These are phyloP conservation scores for Globisporangium abappressorium DNA, from an alignment of 352 stramenopile genomes.

Conservation along the genomic window DNA sequence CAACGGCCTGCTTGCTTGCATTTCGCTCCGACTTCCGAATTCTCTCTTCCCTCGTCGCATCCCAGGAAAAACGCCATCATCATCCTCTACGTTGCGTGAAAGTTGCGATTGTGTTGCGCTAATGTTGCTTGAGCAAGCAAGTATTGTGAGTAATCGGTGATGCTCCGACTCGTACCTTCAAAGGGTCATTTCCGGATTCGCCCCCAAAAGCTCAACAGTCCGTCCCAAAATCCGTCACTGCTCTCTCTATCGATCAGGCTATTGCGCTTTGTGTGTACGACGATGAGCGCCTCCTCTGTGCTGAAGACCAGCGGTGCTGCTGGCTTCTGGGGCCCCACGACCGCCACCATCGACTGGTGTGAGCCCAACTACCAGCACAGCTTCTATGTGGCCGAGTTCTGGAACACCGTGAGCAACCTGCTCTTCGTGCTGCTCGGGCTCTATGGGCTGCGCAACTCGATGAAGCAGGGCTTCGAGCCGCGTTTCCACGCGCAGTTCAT, in stretches of 20 bases:
- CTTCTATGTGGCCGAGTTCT: constrained; percentile 85
- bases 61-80: not conserved
- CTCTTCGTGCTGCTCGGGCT: constrained; percentile 73
- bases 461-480: constrained; percentile 68
- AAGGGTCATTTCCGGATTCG: not conserved
- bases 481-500: constrained; percentile 78
- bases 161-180: not conserved
- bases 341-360: constrained; percentile 86
- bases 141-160: not conserved
- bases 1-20: not conserved
- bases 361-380: constrained; percentile 81
- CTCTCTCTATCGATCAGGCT: not conserved
- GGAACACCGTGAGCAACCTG: constrained; percentile 85
- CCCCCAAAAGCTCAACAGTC: not conserved
- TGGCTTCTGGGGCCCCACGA: constrained; percentile 64
- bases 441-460: constrained; percentile 62
- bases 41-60: not conserved
- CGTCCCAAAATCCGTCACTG: not conserved
- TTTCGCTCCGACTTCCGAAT: not conserved
- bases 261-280: not conserved
- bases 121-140: not conserved
- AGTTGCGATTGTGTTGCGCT: not conserved
- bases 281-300: constrained; percentile 12
- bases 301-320: constrained; percentile 8
- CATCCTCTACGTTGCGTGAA: not conserved